Evolutionary conservation across 2,329 filamentous ascomycete genomes (phyloP), one percentile per base, ranked within the genome.

Genomic region (Juglanconis sp.): DNA sequence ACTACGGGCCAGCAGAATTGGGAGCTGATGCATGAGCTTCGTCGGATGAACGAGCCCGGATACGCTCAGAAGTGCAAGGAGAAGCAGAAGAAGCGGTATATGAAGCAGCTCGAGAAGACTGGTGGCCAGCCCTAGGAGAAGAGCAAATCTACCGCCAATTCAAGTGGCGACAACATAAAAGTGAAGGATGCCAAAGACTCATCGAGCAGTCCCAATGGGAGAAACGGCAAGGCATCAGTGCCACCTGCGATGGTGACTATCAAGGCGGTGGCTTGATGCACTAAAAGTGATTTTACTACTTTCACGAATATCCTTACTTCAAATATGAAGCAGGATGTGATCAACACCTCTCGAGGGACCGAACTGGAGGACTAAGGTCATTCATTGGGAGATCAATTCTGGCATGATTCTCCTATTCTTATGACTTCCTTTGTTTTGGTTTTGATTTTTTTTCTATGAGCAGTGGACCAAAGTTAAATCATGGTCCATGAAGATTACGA

Each of bases 1-100:
- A 59, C 62, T 54, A 62, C 53, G 48, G 62, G 56, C 46, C 62
- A 64, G 51, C 62, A 64, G 56, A 55, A 57, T 40, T 64, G 59
- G 59, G 62, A 64, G 62, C 47, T 53, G 32, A 54, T 54, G 60
- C 59, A 62, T 31, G 62, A 64, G 60, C 35, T 62, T 10, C 59
- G 56, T 30, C 57, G 62, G 8, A 64, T 58, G 15, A 62, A 58
- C 24, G 62, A 64, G 38, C 62, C 62, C 15, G 60, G 59, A 4
- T 64, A 62, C 24, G 59, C 59, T 34, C 56, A 59, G 36, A 64
- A 59, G 40, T 62, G 59, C 30, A 64, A 60, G 47, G 56, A 62
- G 34, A 62, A 61, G 42, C 62, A 64, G 49, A 61, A 64, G 53
- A 61, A 61, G 53, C 59, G 62, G 4, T 63, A 49, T 48, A 57